A percentile compares a stretch with the other conserved stretches of the same genome.
These are phyloP conservation scores for Macrolepiota albuminosa DNA, from an alignment of 768 basidiomycete species.

Conservation along the genomic window DNA sequence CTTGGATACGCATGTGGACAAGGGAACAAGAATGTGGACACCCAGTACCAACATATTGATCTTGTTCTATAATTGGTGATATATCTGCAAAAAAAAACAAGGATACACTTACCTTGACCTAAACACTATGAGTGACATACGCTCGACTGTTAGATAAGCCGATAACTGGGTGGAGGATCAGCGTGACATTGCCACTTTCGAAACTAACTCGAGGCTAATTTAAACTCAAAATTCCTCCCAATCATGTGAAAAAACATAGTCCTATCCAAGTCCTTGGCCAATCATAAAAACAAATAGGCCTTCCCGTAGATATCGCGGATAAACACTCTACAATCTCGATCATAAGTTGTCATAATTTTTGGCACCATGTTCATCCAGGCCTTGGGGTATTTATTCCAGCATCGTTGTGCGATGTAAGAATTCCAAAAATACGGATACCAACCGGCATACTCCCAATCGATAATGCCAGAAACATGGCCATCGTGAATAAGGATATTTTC, in stretches of 20 bases:
- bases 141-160: too few species aligned
- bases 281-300: background rate
- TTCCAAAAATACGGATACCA: constrained; percentile 1
- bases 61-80: background rate
- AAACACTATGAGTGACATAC: background rate
- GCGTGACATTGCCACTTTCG: too few species aligned
- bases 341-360: background rate
- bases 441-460: background rate
- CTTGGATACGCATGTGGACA: background rate
- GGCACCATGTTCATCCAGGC: background rate
- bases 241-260: background rate
- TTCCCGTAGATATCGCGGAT: background rate
- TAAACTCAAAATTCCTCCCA: background rate
- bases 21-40: background rate
- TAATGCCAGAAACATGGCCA: background rate
- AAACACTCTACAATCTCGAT: background rate
- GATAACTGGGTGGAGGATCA: too few species aligned
- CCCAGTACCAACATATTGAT: background rate
- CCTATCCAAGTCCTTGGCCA: background rate
- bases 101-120: background rate
- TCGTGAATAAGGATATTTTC: background rate
- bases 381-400: background rate
- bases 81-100: background rate
- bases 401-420: background rate
- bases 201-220: too few species aligned